Evolutionary conservation across 176 grass and related monocot genomes (phyloP), one percentile per base, ranked within the genome.

Genomic region (Phoenix roebelenii): DNA sequence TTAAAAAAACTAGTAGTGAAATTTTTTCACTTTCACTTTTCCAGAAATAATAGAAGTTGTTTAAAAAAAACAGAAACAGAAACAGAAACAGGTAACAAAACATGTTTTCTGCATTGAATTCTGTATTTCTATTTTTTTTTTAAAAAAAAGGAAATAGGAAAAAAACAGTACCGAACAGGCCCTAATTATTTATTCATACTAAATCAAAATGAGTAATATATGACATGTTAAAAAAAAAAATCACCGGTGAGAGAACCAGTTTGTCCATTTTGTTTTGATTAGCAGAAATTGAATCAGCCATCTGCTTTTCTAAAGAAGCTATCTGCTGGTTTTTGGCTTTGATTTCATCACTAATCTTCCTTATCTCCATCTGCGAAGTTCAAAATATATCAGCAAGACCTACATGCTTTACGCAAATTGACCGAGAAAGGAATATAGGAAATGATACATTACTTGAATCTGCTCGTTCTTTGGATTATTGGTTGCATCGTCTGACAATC

Each of bases 281-380:
- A 65, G 75, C 74, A 60, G 82, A 86, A 16, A 89, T 71, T 56
- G 83, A 79, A 64, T 87, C 68, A 64, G 72, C 78, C 67, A 98
- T 85, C 60, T 91, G 84, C 67, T 80, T 78, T 76, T 98, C 94
- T 63, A 98, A 71, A 75, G 82, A 89, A 68, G 85, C 51, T 55
- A 98, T 98, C 23, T 98, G 94, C 57, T 83, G 81, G 55, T 80
- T 80, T 56, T 98, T 98, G 17, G 56, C 64, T 49, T 83, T 86
- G 60, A 98, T 98, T 72, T 98, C 88, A 49, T 85, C 72, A 16
- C 51, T 89, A 32, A 81, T 79, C 88, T 92, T 98, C 81, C 69
- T 89, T 48, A 98, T 83, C 68, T 98, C 85, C 75, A 98, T 82
- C 94, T 98, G 78, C 55, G 20, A 72, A 63, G 74, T 67, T 77